Evolutionary conservation across 192 early-diverging fungal species (phyloP).

Genomic region (Martensiomyces pterosporus): DNA sequence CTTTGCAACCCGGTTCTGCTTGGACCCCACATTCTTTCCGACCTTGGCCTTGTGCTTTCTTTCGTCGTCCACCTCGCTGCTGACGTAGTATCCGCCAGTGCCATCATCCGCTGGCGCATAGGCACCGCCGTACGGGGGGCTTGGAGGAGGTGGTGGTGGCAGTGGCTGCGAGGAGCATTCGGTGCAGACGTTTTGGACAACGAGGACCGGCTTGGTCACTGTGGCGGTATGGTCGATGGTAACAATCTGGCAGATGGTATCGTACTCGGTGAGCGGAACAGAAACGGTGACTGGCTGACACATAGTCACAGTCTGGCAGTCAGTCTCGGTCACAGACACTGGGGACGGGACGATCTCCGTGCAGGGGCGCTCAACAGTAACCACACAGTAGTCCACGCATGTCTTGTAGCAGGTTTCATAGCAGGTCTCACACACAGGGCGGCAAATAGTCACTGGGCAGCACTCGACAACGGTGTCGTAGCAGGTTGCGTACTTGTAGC

Average conservation of each 20-base stretch:
- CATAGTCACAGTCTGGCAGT: slow-evolving; percentile 35
- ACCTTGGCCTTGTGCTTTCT: no score
- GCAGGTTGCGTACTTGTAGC: slow-evolving; percentile 19
- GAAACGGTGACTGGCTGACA: slow-evolving; percentile 47
- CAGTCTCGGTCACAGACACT: slow-evolving; percentile 24
- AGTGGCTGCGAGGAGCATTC: slow-evolving; percentile 16
- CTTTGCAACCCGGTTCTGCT: no score
- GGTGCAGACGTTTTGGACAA: slow-evolving; percentile 47
- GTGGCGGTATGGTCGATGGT: slow-evolving; percentile 39
- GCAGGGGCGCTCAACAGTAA: slow-evolving; percentile 30
- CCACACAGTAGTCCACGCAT: slow-evolving; percentile 24
- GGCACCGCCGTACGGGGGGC: background rate
- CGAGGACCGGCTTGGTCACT: slow-evolving; percentile 44
- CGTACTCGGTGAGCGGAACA: slow-evolving; percentile 34
- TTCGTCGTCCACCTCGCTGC: no score
- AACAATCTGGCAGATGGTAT: slow-evolving; percentile 46
- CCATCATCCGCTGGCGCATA: slow-evolving; percentile 1
- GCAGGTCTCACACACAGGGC: slow-evolving; percentile 29
- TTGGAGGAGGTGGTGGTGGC: slow-evolving; percentile 12
- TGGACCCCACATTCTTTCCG: no score
- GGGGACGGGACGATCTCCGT: slow-evolving; percentile 29
- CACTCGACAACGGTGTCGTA: slow-evolving; percentile 43
- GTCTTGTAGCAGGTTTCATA: slow-evolving; percentile 42
- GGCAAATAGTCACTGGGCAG: slow-evolving; percentile 40
- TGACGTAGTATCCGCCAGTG: no score